Evolutionary conservation across 192 early-diverging fungal genomes (phyloP).

Genomic region (Dispira parvispora): DNA sequence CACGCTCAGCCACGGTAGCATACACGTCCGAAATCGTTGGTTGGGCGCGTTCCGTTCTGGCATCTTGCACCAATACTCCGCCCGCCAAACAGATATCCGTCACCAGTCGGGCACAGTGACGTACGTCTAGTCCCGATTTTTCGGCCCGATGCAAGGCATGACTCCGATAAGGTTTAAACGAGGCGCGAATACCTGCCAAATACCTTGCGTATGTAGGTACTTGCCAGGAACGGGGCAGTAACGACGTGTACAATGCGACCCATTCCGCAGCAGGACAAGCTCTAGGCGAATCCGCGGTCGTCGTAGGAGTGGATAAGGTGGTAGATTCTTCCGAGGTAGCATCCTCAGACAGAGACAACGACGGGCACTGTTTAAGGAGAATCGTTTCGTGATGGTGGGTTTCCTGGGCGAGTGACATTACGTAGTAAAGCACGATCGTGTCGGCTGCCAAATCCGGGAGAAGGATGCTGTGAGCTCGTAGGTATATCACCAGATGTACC

Average conservation of each 20-base stretch:
- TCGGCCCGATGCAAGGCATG: neutral
- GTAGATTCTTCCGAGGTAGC: too few relatives aligned
- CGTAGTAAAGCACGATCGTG: constrained; percentile 33
- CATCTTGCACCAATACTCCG: neutral
- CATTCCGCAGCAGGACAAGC: constrained; percentile 15
- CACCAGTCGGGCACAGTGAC: neutral
- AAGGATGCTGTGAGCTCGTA: constrained; percentile 34
- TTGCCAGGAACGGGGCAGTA: constrained; percentile 27
- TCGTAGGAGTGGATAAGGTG: too few relatives aligned
- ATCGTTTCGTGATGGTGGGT: constrained; percentile 6
- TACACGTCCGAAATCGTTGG: neutral
- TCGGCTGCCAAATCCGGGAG: constrained; percentile 27
- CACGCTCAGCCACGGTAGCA: constrained; percentile 8
- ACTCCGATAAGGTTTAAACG: neutral
- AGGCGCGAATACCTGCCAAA: constrained; percentile 18
- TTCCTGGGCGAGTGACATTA: constrained; percentile 22
- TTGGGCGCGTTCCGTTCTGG: constrained; percentile 4
- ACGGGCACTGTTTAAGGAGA: too few relatives aligned
- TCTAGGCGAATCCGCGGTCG: too few relatives aligned
- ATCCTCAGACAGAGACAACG: too few relatives aligned
- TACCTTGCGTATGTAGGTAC: constrained; percentile 32
- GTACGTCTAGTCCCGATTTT: neutral
- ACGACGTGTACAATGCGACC: constrained; percentile 33
- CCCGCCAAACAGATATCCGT: neutral
- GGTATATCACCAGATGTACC: constrained; percentile 43